Percentiles rank a stretch among this genome's conserved stretches.
These are phyloP conservation scores for Urtica urens DNA, from an alignment of 306 rosid species.

Conservation along the genomic window DNA sequence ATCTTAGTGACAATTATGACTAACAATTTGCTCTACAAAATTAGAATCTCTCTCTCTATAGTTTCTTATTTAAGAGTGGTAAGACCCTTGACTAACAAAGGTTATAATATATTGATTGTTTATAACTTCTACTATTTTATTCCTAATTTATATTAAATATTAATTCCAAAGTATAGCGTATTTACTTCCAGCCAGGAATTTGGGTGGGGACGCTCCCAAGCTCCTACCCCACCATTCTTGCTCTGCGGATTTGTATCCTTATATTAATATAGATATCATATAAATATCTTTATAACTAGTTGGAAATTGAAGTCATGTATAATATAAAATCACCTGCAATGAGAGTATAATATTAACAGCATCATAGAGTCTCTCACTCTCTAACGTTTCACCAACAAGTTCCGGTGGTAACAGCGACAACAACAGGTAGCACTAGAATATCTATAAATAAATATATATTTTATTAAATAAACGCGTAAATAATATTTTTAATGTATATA, in stretches of 20 bases:
- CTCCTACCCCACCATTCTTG: background rate
- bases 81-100: too few species aligned
- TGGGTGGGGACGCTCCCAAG: background rate
- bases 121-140: too few species aligned
- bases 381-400: background rate
- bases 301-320: too few species aligned
- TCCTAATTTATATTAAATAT: background rate
- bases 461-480: background rate
- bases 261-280: too few species aligned
- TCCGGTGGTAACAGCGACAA: conserved; percentile 1
- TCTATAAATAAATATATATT: background rate
- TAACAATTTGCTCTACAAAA: too few species aligned
- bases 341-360: background rate
- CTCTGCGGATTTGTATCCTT: too few species aligned
- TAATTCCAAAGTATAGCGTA: too few species aligned
- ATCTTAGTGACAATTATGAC: too few species aligned
- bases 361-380: background rate
- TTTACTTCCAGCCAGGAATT: conserved; percentile 7
- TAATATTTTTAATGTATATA: background rate
- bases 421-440: background rate
- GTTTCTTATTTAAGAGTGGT: too few species aligned
- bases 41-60: too few species aligned
- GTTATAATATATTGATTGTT: too few species aligned
- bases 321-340: conserved; percentile 2
- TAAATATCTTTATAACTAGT: too few species aligned